phyloP scores from a whole-genome alignment of 2,329 filamentous ascomycete genomes.

The Diaporthe ampelina region DNA sequence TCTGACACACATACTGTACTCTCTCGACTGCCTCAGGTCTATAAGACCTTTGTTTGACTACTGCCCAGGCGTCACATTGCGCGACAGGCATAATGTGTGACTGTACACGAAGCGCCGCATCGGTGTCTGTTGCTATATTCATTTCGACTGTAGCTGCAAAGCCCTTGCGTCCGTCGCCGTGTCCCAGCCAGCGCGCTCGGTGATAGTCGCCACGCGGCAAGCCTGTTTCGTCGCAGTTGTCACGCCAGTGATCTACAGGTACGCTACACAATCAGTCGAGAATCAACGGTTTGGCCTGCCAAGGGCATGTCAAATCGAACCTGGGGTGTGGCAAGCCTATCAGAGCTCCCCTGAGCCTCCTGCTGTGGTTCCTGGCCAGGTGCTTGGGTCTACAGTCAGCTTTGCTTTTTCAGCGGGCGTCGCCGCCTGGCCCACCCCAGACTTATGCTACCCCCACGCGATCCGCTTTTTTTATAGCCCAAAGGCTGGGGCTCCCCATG shows the following conservation, averaged over 20 bases:
- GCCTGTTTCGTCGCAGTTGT: conserved; percentile 15
- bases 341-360: neutral
- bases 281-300: conserved; percentile 31
- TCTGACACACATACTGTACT: conserved; percentile 6
- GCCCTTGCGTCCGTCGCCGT: neutral
- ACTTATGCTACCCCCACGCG: conserved; percentile 33
- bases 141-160: neutral
- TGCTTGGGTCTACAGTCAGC: neutral
- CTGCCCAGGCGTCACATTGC: neutral
- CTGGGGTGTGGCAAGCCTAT: neutral
- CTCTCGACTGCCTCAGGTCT: conserved; percentile 7
- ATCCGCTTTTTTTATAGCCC: conserved; percentile 36
- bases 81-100: neutral
- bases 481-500: conserved; percentile 35
- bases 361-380: conserved; percentile 14
- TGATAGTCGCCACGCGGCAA: conserved; percentile 12
- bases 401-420: conserved; percentile 17
- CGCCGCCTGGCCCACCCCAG: conserved; percentile 23
- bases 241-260: conserved; percentile 28
- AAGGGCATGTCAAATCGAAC: conserved; percentile 8
- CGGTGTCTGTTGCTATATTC: neutral
- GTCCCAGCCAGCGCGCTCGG: conserved; percentile 7
- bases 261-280: conserved; percentile 28
- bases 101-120: neutral
- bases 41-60: conserved; percentile 24